Base-by-base conservation (phyloP, 2,329 filamentous ascomycete genomes). In the Colletotrichum eremochloae region DNA sequence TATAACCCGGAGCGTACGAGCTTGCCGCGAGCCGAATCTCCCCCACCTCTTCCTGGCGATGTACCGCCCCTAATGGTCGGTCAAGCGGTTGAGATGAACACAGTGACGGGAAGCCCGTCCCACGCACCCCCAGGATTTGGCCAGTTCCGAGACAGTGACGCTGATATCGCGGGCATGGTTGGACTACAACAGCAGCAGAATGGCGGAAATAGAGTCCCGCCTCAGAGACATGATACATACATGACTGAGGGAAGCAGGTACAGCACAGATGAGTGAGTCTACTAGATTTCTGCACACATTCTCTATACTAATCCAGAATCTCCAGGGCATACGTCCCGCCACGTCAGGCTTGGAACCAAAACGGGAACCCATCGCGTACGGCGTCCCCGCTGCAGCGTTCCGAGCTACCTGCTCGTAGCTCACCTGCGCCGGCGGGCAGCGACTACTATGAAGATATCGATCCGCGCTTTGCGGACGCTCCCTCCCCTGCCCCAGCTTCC, bases 401-500 rank as follows among this genome's bases (percentile, higher is more conserved):
- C 67, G 84, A 86, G 71, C 77, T 82, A 42, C 77, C 81, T 53
- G 79, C 75, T 57, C 78, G 77, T 63, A 80, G 79, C 56, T 80
- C 79, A 52, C 81, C 73, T n/a, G 38, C 82, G 42, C 80, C 82
- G 20, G 77, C 77, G 52, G 79, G 78, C 61, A 83, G 78, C 76
- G 83, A 88, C 74, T 98, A 98, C 82, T 97, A 97, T 79, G 96
- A 98, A 86, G 96, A 98, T 80, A 90, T 97, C 15, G 95, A 97
- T 75, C 95, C 96, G 56, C 93, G 91, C 68, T 98, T 98, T 78
- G 93, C 91, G 44, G 70, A 72, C 29, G 65, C 66, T 12, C 58
- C 69, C 38, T 46, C 68, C 42, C 52, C 57, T 24, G 68, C 52
- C 29, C 62, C 61, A 33, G 62, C 55, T 60, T 50, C 55, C 38